A percentile compares a stretch with the other conserved stretches of the same genome.
Conservation (phyloP, 768 basidiomycete genomes). For the Mycena pura region DNA sequence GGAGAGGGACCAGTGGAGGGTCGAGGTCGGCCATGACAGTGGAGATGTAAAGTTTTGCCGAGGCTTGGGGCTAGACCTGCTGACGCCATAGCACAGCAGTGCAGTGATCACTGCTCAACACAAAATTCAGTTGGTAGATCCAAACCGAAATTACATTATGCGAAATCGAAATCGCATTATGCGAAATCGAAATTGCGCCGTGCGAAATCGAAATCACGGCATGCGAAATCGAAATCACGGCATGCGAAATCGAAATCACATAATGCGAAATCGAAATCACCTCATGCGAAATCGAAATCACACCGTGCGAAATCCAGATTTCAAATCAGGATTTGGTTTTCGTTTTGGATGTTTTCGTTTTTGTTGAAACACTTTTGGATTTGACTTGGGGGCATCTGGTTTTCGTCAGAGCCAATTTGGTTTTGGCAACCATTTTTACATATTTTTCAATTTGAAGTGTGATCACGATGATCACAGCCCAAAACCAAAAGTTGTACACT, state of each 20-base stretch:
- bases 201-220: too few relatives aligned
- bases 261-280: background rate
- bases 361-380: background rate
- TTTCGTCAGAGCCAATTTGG: too few relatives aligned
- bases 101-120: background rate
- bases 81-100: background rate
- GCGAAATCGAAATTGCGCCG: background rate
- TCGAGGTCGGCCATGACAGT: background rate
- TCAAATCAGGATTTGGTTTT: background rate
- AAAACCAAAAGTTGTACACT: background rate
- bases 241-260: background rate
- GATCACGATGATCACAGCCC: background rate
- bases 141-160: background rate
- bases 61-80: background rate
- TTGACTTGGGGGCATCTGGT: background rate
- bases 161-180: background rate
- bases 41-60: background rate
- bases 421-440: background rate
- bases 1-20: constrained; percentile 5
- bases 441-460: background rate
- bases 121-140: background rate
- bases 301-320: background rate
- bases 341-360: background rate
- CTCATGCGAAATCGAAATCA: background rate
- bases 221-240: background rate